Base-by-base conservation (phyloP, 1,284 basidiomycete species). In the Puccinia triticina region DNA sequence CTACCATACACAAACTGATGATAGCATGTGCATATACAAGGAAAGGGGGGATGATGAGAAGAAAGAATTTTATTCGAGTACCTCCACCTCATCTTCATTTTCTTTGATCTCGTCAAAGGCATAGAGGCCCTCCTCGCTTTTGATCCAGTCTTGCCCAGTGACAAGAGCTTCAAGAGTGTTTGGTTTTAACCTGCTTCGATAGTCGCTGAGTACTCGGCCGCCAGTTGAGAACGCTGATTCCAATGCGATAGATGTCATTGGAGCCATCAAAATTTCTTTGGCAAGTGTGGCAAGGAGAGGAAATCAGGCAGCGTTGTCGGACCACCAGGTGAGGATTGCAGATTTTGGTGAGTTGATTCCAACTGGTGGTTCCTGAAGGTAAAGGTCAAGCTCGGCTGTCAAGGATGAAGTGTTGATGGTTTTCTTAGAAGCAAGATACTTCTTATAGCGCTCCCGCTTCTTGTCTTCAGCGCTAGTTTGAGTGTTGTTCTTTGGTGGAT, bases 61-160 rank as follows among this genome's bases (percentile, higher is more conserved):
- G 16, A 40, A 7, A 26, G 23, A 12, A 40, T 5, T 14, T 2
- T 40, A 37, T n/a, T 3, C 5, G 5, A 29, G n/a, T 40, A 8
- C 10, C 64, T 21, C 37, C 12, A 29, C 26, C 2, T 37, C 32
- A 59, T 59, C 55, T n/a, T n/a, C 55, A 59, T 59, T 29, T 5
- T 23, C 29, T 7, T n/a, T 23, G 55, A 59, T 21, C 23, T 59
- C 21, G 29, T 59, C 21, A 59, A n/a, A n/a, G 21, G 7, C 10
- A 21, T 7, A n/a, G 55, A 59, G 14, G 64, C 64, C 64, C 2
- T 67, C 64, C 11, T 67, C 23, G n/a, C 5, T 40, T 8, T 14
- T 40, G 32, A 67, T 40, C 64, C 64, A 67, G 34, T 67, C 64
- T 67, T 67, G 64, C 2, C 64, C 64, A 40, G 34, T 40, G 10